phyloP scores from a whole-genome alignment of 805 yeast genomes.

The Spathaspora arborariae region DNA sequence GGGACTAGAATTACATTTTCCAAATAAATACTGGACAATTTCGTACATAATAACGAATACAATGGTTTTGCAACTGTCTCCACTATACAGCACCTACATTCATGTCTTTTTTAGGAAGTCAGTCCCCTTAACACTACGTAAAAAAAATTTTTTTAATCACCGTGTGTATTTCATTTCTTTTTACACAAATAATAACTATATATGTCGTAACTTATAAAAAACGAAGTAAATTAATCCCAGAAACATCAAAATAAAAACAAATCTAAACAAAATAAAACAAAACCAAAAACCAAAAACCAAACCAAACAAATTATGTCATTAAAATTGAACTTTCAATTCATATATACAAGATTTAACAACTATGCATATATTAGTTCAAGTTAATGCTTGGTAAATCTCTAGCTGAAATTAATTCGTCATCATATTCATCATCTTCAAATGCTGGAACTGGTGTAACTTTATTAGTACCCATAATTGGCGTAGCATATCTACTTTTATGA shows the following conservation, averaged over 20 bases:
- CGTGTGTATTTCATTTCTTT: too few species aligned
- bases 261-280: background rate
- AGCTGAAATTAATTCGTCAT: conserved; percentile 5
- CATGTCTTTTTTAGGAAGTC: background rate
- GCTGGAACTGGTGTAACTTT: conserved; percentile 6
- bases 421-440: conserved; percentile 2
- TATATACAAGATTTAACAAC: background rate
- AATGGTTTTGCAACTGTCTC: too few species aligned
- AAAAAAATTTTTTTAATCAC: background rate
- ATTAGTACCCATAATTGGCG: conserved; percentile 1
- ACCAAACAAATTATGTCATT: background rate
- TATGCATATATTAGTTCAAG: conserved; percentile 13
- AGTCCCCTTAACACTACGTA: background rate
- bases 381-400: conserved; percentile 23
- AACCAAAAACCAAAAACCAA: background rate
- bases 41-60: too few species aligned
- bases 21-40: too few species aligned
- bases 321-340: background rate
- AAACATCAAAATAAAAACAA: too few species aligned
- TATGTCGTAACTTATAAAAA: too few species aligned
- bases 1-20: too few species aligned
- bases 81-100: too few species aligned
- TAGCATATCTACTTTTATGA: conserved; percentile 1
- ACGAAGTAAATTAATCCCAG: background rate
- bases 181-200: too few species aligned